Percentiles rank a stretch among this genome's conserved stretches.
Conservation (phyloP, 805 yeast species). For the Kregervanrija fluxuum region DNA sequence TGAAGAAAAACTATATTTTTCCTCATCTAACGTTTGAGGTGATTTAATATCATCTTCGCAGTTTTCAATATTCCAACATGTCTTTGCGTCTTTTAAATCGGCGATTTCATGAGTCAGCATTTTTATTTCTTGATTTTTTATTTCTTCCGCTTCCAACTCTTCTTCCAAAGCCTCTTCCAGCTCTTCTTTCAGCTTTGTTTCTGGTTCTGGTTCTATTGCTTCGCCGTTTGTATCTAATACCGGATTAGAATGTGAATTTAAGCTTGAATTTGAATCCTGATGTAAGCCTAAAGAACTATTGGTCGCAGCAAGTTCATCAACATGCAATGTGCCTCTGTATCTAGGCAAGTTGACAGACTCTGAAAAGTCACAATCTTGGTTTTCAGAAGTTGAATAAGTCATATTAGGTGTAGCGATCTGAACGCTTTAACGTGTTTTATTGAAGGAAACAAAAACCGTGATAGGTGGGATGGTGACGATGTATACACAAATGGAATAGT, state of each 20-base stretch:
- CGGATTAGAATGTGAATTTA: too few relatives aligned
- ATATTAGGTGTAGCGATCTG: too few relatives aligned
- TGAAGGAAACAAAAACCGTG: too few relatives aligned
- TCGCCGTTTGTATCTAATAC: not conserved
- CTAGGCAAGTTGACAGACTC: slow-evolving; percentile 19
- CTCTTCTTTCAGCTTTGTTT: too few relatives aligned
- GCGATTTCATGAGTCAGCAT: not conserved
- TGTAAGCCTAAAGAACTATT: too few relatives aligned
- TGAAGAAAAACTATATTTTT: too few relatives aligned
- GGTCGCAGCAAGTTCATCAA: slow-evolving; percentile 18
- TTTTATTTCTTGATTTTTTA: not conserved
- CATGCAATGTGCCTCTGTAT: slow-evolving; percentile 22
- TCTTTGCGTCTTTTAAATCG: not conserved
- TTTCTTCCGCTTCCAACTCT: not conserved
- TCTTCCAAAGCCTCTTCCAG: too few relatives aligned
- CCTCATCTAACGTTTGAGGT: not conserved
- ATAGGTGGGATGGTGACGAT: too few relatives aligned
- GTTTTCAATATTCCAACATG: slow-evolving; percentile 11
- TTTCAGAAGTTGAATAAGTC: too few relatives aligned
- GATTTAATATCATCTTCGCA: not conserved
- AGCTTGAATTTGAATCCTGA: too few relatives aligned
- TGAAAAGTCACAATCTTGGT: not conserved
- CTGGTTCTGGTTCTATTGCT: not conserved
- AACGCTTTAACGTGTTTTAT: too few relatives aligned
- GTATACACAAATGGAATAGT: too few relatives aligned